Evolutionary conservation across 768 basidiomycete genomes (phyloP), one percentile per base, ranked within the genome.

Genomic region (Tylopilus sp.): DNA sequence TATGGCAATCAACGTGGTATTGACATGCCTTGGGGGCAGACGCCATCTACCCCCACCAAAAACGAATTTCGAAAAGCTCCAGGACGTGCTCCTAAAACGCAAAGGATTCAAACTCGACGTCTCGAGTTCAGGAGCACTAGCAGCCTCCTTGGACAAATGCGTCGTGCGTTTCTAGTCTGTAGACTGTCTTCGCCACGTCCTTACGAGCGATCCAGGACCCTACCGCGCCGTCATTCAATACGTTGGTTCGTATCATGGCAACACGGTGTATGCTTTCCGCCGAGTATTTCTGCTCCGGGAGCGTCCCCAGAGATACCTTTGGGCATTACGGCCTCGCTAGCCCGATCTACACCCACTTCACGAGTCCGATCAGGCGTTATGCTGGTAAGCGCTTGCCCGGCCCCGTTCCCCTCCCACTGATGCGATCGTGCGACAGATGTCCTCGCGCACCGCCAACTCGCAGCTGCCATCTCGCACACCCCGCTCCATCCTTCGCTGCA

Each of bases 201-300:
- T 42, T 42, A 65, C 22, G 52, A 45, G 14, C 30, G 26, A 40
- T 25, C 19, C 34, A 95, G 93, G 93, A 97, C 64, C 79, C 87
- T 0, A 69, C 72, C 17, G 84, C 92, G 61, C 90, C 94, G 0
- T 85, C 92, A 1, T 98, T 99, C 78, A 99, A 98, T 63, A 98
- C 94, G 0, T 81, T 98, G 17, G 96, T 99, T 33, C 86, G 97
- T 37, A 98, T 99, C 70, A 98, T 99, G 95, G 95, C 97, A 3
- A 98, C 96, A 4, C 78, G 97, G 28, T 98, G 97, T 69, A 99
- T 99, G 97, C 78, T 98, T 24, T 87, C 95, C 1, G 97, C 97
- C 19, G 97, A 99, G 68, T 99, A 99, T 70, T 98, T 98, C 74
- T 92, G 90, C 67, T 90, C 95, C 0, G 96, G 97, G 10, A 94